A percentile compares a stretch with the other conserved stretches of the same genome.
These are phyloP conservation scores for Vitis labrusca DNA, from an alignment of 164 flowering plant species.

Conservation along the genomic window DNA sequence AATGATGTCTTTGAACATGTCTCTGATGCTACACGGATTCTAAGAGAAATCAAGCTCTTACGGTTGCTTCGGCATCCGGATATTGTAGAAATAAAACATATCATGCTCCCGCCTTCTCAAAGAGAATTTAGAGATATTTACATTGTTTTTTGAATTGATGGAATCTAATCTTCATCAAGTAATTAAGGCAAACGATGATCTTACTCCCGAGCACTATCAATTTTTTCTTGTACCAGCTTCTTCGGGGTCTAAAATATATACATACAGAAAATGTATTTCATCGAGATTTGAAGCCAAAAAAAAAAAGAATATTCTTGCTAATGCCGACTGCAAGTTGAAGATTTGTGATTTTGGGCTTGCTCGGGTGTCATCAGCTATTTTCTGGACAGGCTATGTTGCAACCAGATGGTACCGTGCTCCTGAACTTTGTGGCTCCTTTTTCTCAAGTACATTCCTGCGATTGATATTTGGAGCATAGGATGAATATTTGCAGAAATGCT, in stretches of 20 bases:
- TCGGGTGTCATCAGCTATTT: slow-evolving; percentile 85
- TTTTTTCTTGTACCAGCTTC: slow-evolving; percentile 80
- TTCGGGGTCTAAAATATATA: slow-evolving; percentile 72
- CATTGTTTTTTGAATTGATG: slow-evolving; percentile 81
- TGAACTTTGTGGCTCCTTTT: slow-evolving; percentile 77
- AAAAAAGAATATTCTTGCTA: slow-evolving; percentile 58
- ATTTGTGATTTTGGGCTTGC: slow-evolving; percentile 94
- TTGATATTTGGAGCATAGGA: slow-evolving; percentile 70
- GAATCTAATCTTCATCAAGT: slow-evolving; percentile 91
- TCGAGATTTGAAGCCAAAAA: slow-evolving; percentile 84
- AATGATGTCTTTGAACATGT: slow-evolving; percentile 87
- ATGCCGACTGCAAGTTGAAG: slow-evolving; percentile 89
- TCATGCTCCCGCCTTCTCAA: slow-evolving; percentile 85
- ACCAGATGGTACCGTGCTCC: slow-evolving; percentile 87
- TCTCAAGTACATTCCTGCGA: slow-evolving; percentile 75
- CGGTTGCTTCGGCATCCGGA: slow-evolving; percentile 82
- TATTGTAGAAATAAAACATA: slow-evolving; percentile 79
- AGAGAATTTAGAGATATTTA: slow-evolving; percentile 76
- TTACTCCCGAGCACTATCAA: slow-evolving; percentile 75
- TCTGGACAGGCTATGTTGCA: slow-evolving; percentile 91
- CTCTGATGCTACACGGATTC: slow-evolving; percentile 80
- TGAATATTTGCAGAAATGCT: slow-evolving; percentile 68
- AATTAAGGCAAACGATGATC: slow-evolving; percentile 81
- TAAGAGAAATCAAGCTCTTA: slow-evolving; percentile 83
- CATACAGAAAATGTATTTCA: slow-evolving; percentile 89